Evolutionary conservation across 345 rosid species (phyloP), one percentile per base, ranked within the genome.

Genomic region (Diplotaxis tenuifolia): DNA sequence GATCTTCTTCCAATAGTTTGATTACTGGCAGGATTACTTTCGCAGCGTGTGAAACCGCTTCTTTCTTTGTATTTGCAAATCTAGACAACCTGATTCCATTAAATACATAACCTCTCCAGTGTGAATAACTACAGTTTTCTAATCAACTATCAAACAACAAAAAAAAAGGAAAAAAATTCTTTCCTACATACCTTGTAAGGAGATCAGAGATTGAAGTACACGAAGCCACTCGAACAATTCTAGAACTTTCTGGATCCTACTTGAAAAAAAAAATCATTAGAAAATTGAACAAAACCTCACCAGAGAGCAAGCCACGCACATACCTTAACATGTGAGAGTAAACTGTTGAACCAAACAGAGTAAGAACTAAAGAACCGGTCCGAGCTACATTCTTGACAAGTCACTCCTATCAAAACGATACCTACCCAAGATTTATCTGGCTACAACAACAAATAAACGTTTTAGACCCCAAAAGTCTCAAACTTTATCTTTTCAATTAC

Each of bases 371-470:
- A 69, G 75, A 95, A 92, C 21, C 92, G 92, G n/a, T 81, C 85
- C 15, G 85, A 69, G 65, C 83, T 80, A 67, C 99, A 95, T 73
- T 87, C 90, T 80, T 80, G 84, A 77, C 87, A 88, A 67, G 94
- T 87, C 70, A 92, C 74, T 62, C 96, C 97, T 15, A 95, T 75
- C 77, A 95, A 82, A 79, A 84, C 80, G 45, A 90, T 84, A 67
- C 96, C 98, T 10, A 83, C 87, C 91, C 92, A 85, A 63, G 96
- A 86, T 78, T 85, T 88, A 84, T 90, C 92, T 84, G 93, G 87
- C 98, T 94, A 79, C 0, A 85, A 21, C 18, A 79, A 57, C 1
- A 55, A 27, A 36, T 7, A 0, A 45, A 5, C 18, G 6, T 23
- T 12, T 9, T 21, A 16, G 9, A 32, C 19, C 45, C 73, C 36